Base-by-base conservation (phyloP, 352 stramenopile species). In the Pythium aphanidermatum region DNA sequence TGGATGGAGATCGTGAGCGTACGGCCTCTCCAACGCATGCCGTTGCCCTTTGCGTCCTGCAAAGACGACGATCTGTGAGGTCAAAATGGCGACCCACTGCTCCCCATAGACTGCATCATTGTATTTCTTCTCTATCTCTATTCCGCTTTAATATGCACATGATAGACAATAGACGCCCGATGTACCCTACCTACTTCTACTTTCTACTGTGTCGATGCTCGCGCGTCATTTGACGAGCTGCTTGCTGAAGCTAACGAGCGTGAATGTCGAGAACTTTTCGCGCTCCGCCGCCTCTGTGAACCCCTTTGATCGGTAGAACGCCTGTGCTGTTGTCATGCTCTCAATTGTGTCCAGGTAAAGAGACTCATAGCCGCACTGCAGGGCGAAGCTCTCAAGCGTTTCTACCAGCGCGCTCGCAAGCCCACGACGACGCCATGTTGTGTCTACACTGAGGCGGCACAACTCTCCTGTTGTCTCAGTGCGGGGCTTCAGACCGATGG, bases 301-400 rank as follows among this genome's bases (percentile, higher is more conserved):
- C 3, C 68, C 67, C 2, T 63, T 58, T 3, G 50, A 33, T 5
- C 20, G 46, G 27, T 89, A 89, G 8, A 89, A 62, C 20, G 63
- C 42, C 43, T 85, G 67, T 24, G 77, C 71, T 3, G 55, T 59
- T 34, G 64, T 25, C 77, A 89, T 86, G 8, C 53, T 60, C 11
- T 57, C 71, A 44, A 89, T 84, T 5, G 77, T 89, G 23, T 89
- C 77, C 14, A 86, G 60, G 23, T 41, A 35, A 33, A 89, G 65
- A 4, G 62, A 20, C 4, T 42, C 25, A 39, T 70, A 85, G 3
- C 52, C 56, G 14, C 29, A 48, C 19, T 47, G 58, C 4, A 11
- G 23, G 0, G 58, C 60, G 53, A 80, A 84, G 8, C 2, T 11
- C 42, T 90, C 77, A 8, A 82, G 51, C 4, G 40, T 48, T 21